Evolutionary conservation across 495 filamentous ascomycete genomes (phyloP).

Genomic region (Hypoxylon perforatum): DNA sequence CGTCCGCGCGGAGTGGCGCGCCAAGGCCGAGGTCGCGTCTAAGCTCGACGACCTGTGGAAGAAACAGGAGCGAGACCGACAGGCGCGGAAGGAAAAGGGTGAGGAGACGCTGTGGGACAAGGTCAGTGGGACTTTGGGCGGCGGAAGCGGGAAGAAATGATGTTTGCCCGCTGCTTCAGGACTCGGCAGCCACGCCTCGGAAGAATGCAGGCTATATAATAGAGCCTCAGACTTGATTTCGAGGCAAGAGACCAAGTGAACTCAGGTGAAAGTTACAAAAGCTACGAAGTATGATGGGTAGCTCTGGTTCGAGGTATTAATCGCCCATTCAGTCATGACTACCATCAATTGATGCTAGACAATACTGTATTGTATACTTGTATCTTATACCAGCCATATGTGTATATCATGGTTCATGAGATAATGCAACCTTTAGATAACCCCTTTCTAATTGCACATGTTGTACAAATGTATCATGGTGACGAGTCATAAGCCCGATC

Average conservation of each 20-base stretch:
- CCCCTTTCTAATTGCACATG: background rate
- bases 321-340: background rate
- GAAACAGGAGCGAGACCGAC: slow-evolving; percentile 66
- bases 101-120: slow-evolving; percentile 63
- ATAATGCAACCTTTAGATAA: background rate
- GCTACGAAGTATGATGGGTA: too few species aligned
- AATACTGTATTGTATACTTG: slow-evolving; percentile 11
- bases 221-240: too few species aligned
- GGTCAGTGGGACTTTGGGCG: slow-evolving; percentile 44
- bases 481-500: too few species aligned
- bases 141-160: slow-evolving; percentile 27
- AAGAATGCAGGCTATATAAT: too few species aligned
- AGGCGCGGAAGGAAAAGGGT: slow-evolving; percentile 69
- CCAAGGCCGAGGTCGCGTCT: slow-evolving; percentile 65
- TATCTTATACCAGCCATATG: background rate
- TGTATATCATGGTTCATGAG: background rate
- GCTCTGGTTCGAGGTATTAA: too few species aligned
- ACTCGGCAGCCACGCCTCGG: background rate
- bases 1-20: slow-evolving; percentile 68
- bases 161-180: too few species aligned
- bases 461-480: too few species aligned
- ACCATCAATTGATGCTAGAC: background rate
- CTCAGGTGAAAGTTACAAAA: too few species aligned
- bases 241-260: too few species aligned
- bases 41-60: slow-evolving; percentile 65